Base-by-base conservation (phyloP, 2,329 filamentous ascomycete genomes). In the Hypoxylon sp. region DNA sequence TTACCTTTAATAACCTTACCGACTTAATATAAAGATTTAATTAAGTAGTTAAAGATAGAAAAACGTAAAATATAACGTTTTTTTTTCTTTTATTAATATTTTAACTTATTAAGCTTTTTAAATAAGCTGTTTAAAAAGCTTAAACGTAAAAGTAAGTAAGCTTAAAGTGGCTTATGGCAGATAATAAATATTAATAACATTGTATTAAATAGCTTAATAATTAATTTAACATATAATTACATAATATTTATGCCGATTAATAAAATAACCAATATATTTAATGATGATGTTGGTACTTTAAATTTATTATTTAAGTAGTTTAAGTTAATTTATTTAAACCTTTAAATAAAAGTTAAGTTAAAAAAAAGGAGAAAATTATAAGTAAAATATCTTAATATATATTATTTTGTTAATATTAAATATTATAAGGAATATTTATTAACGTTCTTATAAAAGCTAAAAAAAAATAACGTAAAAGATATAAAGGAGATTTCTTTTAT, bases 1-100 rank as follows among this genome's bases (percentile, higher is more conserved):
- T 54, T 45, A 54, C 11, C 9, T 54, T 45, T 11, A 29, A 11
- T 29, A 30, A 54, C 12, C 21, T 54, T 16, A 16, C 21, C 2
- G 30, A 43, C 30, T 54, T 54, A 30, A 30, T 54, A 32, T 43
- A 54, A 54, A 30, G n/a, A 6, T 43, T 54, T 54, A 43, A 12
- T 21, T 54, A 54, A 19, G 29, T 45, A 21, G 27, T 43, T 54
- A 7, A 43, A 43, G 12, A 54, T 52, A 19, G 12, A 23, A 29
- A 45, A 45, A 43, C 32, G 8, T 30, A 29, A 54, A 21, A 14
- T 19, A 45, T 5, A 4, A 21, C 8, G 11, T 51, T 16, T 54
- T 54, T 54, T 54, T 51, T 37, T 51, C n/a, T 30, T 45, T 30
- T 54, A 54, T 54, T 43, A 54, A 45, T 43, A 45, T 45, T 45